Evolutionary conservation across 2,329 filamentous ascomycete genomes (phyloP).

Genomic region (Xylariales sp.): DNA sequence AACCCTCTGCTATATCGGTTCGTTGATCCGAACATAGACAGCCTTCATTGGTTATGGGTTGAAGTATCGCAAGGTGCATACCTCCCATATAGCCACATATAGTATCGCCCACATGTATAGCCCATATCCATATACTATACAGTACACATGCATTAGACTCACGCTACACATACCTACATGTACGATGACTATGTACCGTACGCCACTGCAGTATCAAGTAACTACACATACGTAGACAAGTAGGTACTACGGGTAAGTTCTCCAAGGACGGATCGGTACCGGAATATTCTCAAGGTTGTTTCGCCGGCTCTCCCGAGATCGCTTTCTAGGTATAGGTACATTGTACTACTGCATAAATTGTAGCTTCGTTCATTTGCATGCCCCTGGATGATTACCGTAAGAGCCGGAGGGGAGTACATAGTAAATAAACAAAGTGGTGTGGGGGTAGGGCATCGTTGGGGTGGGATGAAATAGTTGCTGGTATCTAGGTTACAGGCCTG

Average conservation of each 20-base stretch:
- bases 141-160: too few species aligned
- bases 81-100: too few species aligned
- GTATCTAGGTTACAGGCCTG: not conserved
- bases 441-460: not conserved
- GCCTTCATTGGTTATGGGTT: not conserved
- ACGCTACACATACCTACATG: too few species aligned
- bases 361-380: slow-evolving; percentile 6
- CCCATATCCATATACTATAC: too few species aligned
- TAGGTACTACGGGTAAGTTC: slow-evolving; percentile 15
- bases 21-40: slow-evolving; percentile 4
- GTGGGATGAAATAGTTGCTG: slow-evolving; percentile 1
- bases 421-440: not conserved
- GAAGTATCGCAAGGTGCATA: not conserved
- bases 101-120: too few species aligned
- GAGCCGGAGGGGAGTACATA: too few species aligned
- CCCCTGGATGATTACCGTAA: not conserved
- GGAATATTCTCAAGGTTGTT: slow-evolving; percentile 4
- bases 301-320: slow-evolving; percentile 19
- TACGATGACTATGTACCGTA: too few species aligned
- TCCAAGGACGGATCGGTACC: slow-evolving; percentile 22
- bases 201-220: not conserved
- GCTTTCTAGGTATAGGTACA: slow-evolving; percentile 11
- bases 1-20: slow-evolving; percentile 5
- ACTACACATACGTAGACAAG: not conserved
- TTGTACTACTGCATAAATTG: not conserved